A percentile compares a stretch with the other conserved stretches of the same genome.
phyloP scores from a whole-genome alignment of 2,329 filamentous ascomycete species.

The Pseudogymnoascus pannorum region DNA sequence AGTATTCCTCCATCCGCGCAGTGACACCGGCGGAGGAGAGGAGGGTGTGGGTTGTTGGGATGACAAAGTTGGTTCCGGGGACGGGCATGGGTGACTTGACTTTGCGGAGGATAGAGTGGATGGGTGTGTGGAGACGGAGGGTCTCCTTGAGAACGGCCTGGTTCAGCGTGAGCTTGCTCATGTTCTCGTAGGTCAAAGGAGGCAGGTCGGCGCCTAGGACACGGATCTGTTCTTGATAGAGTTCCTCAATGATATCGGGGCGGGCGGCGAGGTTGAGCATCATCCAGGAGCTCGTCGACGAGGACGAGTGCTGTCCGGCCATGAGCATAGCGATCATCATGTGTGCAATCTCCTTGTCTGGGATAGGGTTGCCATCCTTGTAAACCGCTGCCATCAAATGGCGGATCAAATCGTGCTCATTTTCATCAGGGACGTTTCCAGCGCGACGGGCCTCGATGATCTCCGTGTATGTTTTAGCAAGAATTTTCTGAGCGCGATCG shows the following conservation, averaged over 20 bases:
- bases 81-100: conserved; percentile 84
- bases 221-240: conserved; percentile 73
- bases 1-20: conserved; percentile 63
- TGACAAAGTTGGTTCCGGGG: conserved; percentile 72
- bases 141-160: conserved; percentile 85
- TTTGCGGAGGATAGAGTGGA: conserved; percentile 89
- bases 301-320: conserved; percentile 86
- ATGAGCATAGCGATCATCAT: conserved; percentile 94
- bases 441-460: conserved; percentile 64
- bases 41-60: conserved; percentile 73
- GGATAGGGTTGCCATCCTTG: conserved; percentile 72
- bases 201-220: conserved; percentile 69
- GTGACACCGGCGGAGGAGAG: conserved; percentile 81
- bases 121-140: conserved; percentile 81
- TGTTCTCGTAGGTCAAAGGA: conserved; percentile 66
- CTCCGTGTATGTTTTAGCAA: conserved; percentile 75
- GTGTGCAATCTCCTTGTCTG: conserved; percentile 78
- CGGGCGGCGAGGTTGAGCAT: conserved; percentile 71
- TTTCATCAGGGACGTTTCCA: conserved; percentile 42
- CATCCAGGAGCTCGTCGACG: conserved; percentile 79
- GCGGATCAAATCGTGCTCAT: conserved; percentile 75
- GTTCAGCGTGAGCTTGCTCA: conserved; percentile 74
- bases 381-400: conserved; percentile 80
- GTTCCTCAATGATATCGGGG: conserved; percentile 70
- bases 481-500: conserved; percentile 70